A percentile compares a stretch with the other conserved stretches of the same genome.
Evolutionary conservation across 2,329 filamentous ascomycete genomes (phyloP).

Genomic region (Aspergillus fumigatus): DNA sequence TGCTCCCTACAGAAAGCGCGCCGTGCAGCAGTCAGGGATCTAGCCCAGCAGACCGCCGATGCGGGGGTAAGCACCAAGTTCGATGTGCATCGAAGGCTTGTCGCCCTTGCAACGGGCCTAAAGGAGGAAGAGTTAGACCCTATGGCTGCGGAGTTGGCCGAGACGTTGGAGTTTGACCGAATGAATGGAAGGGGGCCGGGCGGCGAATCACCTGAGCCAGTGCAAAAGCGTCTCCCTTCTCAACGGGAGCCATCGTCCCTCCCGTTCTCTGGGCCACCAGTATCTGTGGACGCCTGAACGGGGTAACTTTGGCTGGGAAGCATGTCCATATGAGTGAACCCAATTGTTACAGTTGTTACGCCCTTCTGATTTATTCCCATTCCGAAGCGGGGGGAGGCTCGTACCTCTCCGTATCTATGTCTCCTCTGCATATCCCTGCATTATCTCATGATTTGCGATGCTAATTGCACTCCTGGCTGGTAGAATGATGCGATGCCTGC

Average conservation of each 20-base stretch:
- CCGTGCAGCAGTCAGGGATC: conserved; percentile 34
- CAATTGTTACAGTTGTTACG: neutral
- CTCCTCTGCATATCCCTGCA: neutral
- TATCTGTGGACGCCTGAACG: conserved; percentile 30
- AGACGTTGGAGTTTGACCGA: conserved; percentile 42
- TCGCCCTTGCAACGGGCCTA: conserved; percentile 44
- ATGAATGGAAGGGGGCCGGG: conserved; percentile 32
- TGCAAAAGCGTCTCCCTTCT: conserved; percentile 17
- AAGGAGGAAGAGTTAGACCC: conserved; percentile 45
- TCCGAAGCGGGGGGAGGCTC: neutral
- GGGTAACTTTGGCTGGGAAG: neutral
- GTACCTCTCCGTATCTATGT: neutral
- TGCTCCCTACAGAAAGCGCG: conserved; percentile 31
- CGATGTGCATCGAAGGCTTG: conserved; percentile 44
- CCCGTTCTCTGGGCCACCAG: conserved; percentile 22
- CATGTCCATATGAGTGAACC: neutral
- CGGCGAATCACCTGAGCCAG: conserved; percentile 26
- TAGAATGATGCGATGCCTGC: conserved; percentile 12
- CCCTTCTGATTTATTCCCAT: neutral
- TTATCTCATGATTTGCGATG: conserved; percentile 1
- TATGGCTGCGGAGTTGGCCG: conserved; percentile 44
- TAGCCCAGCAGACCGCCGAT: conserved; percentile 42
- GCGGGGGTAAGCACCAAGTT: conserved; percentile 44
- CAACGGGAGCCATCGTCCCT: conserved; percentile 23
- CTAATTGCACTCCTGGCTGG: conserved; percentile 16